These are phyloP conservation scores for Xylaria digitata DNA, from an alignment of 2,329 filamentous ascomycete genomes.

Conservation along the genomic window DNA sequence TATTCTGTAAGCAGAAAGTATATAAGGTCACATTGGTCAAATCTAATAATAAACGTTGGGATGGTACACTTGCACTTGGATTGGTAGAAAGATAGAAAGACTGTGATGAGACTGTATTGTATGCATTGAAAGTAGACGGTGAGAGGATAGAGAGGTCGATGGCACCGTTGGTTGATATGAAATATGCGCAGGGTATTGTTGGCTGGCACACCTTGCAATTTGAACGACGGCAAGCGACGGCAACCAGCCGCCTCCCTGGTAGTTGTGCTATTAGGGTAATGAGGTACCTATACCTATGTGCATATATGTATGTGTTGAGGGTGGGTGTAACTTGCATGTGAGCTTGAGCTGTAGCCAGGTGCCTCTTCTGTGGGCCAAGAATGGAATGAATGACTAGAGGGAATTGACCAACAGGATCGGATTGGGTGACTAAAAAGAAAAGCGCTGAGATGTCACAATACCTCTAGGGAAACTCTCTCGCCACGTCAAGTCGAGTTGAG, in stretches of 20 bases:
- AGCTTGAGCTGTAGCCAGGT: background rate
- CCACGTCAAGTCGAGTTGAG: background rate
- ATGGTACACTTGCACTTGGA: constrained; percentile 15
- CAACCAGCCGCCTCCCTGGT: background rate
- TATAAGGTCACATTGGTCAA: background rate
- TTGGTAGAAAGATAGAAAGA: background rate
- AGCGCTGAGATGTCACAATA: background rate
- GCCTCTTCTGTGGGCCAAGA: constrained; percentile 3
- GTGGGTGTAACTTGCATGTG: too few relatives aligned
- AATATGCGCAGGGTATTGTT: background rate
- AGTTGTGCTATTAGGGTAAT: background rate
- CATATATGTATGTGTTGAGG: background rate
- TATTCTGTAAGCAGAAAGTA: constrained; percentile 6
- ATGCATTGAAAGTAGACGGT: too few relatives aligned
- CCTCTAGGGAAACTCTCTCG: too few relatives aligned
- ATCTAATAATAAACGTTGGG: constrained; percentile 14
- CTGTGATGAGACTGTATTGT: background rate
- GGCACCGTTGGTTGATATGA: constrained; percentile 4
- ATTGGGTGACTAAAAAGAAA: background rate
- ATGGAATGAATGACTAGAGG: background rate
- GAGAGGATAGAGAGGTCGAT: background rate
- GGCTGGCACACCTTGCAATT: constrained; percentile 12
- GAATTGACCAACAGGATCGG: background rate
- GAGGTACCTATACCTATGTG: background rate
- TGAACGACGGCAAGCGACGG: constrained; percentile 9